Base-by-base conservation (phyloP, 768 basidiomycete genomes). In the Sporobolomyces roseus region DNA sequence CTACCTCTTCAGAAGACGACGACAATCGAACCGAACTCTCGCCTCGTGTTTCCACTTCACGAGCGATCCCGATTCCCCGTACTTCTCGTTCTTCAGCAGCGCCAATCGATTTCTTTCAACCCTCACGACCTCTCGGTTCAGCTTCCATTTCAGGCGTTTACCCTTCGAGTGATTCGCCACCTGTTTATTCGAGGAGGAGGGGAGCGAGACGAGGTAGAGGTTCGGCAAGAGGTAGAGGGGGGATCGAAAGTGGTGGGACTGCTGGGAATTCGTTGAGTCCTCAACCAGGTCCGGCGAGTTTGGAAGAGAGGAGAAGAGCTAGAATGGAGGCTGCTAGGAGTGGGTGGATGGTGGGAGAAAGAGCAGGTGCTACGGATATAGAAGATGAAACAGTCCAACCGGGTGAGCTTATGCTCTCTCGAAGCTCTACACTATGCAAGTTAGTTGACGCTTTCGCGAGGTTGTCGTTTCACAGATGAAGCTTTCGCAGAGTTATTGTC, bases 401-500 rank as follows among this genome's bases (percentile, higher is more conserved):
- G 14, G 68, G 63, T 50, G 21, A 29, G 63, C 38, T 7, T 19
- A 29, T 17, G 10, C 12, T 13, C 38, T 9, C 38, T 14, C 7
- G 13, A 46, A 14, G 45, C 45, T 23, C 45, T 46, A 41, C 17
- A 9, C 17, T 41, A 9, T 41, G 9, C 38, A 9, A 9, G 9
- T 46, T 23, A 13, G 12, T 21, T 46, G 14, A 46, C 45, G 21
- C 27, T 19, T 55, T 41, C 30, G 32, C 17, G 21, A 41, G 17
- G 38, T 17, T 9, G 38, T 17, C 38, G 9, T 41, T 41, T 9
- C 16, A 19, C 36, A 61, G 63, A 67, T 41, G 63, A 71, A 38
- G 59, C 61, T 19, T 71, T 67, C 59, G 45, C 63, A 19, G 70
- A 67, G 7, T 85, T 91, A 33, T 85, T 90, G 32, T 84, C 88